A percentile compares a stretch with the other conserved stretches of the same genome.
phyloP scores from a whole-genome alignment of 257 asterid genomes.

The Nicotiana tomentosiformis region DNA sequence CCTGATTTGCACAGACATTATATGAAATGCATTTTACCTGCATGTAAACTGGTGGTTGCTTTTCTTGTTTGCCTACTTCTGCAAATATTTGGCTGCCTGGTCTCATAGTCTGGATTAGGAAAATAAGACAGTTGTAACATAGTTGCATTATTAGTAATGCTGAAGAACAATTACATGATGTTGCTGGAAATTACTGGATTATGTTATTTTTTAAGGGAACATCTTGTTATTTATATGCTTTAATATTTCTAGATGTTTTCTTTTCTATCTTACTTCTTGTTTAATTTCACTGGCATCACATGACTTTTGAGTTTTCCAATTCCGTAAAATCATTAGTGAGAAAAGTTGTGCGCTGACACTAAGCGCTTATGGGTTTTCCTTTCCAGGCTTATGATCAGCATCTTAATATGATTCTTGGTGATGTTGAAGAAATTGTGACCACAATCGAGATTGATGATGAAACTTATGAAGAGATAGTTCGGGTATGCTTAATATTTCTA shows the following conservation, averaged over 20 bases:
- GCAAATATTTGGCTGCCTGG: neutral
- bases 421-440: slow-evolving; percentile 90
- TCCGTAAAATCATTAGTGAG: neutral
- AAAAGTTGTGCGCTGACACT: neutral
- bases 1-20: neutral
- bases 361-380: slow-evolving; percentile 9
- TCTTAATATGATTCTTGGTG: slow-evolving; percentile 96
- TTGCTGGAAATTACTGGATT: neutral
- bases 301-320: neutral
- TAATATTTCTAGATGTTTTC: neutral
- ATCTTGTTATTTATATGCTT: neutral
- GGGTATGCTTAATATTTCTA: slow-evolving; percentile 43
- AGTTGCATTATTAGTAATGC: neutral
- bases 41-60: neutral
- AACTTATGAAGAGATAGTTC: slow-evolving; percentile 93
- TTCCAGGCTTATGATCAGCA: slow-evolving; percentile 98
- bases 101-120: neutral
- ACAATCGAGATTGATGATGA: slow-evolving; percentile 96
- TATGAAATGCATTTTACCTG: neutral
- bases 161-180: neutral
- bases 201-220: neutral
- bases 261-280: neutral
- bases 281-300: neutral
- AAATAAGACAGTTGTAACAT: neutral
- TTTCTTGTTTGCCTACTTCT: neutral